phyloP scores from a whole-genome alignment of 2,329 filamentous ascomycete species.

The Grosmannia serpens region DNA sequence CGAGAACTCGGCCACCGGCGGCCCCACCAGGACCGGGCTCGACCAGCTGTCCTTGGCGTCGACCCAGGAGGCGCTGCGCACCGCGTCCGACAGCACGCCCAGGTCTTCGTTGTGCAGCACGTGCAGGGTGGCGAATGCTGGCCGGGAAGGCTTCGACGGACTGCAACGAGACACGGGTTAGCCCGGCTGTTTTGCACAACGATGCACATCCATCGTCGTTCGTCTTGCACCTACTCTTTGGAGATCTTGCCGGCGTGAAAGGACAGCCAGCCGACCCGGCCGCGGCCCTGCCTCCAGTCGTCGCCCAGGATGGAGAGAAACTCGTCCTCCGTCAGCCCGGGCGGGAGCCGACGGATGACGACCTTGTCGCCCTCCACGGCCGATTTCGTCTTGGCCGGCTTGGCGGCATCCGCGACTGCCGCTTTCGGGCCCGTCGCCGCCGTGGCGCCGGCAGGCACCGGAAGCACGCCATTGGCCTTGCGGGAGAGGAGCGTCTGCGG shows the following conservation, averaged over 20 bases:
- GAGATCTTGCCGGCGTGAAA: conserved; percentile 62
- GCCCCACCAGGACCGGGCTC: conserved; percentile 62
- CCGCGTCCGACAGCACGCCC: conserved; percentile 52
- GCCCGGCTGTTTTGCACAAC: not conserved
- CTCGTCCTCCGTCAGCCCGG: conserved; percentile 70
- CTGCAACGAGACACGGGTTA: conserved; percentile 27
- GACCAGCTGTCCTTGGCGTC: conserved; percentile 70
- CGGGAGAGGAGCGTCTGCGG: conserved; percentile 19
- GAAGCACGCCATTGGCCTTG: conserved; percentile 40
- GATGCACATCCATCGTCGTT: not conserved
- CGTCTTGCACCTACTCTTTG: conserved; percentile 57
- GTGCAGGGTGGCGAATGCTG: conserved; percentile 73
- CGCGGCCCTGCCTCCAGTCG: conserved; percentile 70
- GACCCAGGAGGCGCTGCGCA: conserved; percentile 60
- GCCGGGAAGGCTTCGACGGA: conserved; percentile 73
- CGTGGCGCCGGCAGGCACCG: conserved; percentile 34
- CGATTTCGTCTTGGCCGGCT: conserved; percentile 34
- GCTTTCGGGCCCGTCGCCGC: conserved; percentile 17
- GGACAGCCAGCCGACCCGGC: conserved; percentile 74
- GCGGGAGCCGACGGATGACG: conserved; percentile 72
- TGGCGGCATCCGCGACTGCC: conserved; percentile 25
- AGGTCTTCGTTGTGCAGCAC: conserved; percentile 62
- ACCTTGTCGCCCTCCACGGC: conserved; percentile 65
- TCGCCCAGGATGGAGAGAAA: conserved; percentile 61
- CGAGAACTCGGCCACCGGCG: conserved; percentile 70